A percentile compares a stretch with the other conserved stretches of the same genome.
Evolutionary conservation across 441 rosid genomes (phyloP).

Genomic region (Gossypium laxum): DNA sequence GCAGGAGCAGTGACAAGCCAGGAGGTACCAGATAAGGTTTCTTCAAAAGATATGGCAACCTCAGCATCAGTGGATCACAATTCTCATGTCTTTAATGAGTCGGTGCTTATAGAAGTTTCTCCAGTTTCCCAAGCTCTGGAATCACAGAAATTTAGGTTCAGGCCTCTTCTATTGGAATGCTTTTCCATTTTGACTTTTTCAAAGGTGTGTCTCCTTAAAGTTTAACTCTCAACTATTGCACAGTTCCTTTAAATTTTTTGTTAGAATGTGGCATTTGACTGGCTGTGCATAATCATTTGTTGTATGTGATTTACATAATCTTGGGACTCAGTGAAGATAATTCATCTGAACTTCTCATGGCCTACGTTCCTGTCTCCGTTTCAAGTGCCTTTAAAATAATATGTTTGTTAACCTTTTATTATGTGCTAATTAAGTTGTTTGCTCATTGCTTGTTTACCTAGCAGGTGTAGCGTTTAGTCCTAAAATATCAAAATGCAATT

Average conservation of each 20-base stretch:
- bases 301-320: neutral
- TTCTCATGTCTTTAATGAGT: slow-evolving; percentile 29
- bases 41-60: slow-evolving; percentile 23
- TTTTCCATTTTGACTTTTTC: slow-evolving; percentile 51
- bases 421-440: neutral
- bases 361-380: neutral
- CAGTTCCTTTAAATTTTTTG: neutral
- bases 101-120: slow-evolving; percentile 43
- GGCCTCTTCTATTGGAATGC: slow-evolving; percentile 60
- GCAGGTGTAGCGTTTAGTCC: neutral
- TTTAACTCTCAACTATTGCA: slow-evolving; percentile 5
- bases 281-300: neutral
- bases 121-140: slow-evolving; percentile 43
- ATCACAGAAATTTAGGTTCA: slow-evolving; percentile 63
- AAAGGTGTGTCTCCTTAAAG: slow-evolving; percentile 33
- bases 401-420: neutral
- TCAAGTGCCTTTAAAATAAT: neutral
- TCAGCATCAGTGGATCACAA: slow-evolving; percentile 26
- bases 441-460: slow-evolving; percentile 1
- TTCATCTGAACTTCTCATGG: neutral
- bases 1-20: slow-evolving; percentile 40
- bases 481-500: neutral
- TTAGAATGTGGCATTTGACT: neutral
- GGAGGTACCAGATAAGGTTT: slow-evolving; percentile 36
- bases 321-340: neutral